Evolutionary conservation across 169 alveolate species (phyloP), one percentile per base, ranked within the genome.

Genomic region (Plasmodium berghei): DNA sequence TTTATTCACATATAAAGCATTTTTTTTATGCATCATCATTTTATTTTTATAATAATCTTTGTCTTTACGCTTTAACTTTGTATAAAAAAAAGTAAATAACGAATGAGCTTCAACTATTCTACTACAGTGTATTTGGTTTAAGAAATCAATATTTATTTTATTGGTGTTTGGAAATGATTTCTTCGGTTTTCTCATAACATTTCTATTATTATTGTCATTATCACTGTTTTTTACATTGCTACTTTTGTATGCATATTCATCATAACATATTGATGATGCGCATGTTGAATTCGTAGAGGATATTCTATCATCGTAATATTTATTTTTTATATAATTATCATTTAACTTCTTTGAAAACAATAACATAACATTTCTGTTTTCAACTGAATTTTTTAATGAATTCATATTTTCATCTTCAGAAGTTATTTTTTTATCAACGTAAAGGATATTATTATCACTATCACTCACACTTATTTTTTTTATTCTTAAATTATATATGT

Each of bases 41-140:
- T 55, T 80, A 8, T 54, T 66, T 26, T 80, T 45, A 22, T 22
- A 66, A 80, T 28, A 66, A 6, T 24, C 83, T 48, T 80, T 80
- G 55, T 80, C 72, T 67, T 80, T 80, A 10, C 54, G 28, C 56
- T 67, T 80, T 67, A 80, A 55, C 55, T 80, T 80, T 54, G 90
- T 80, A 48, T 83, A 69, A n/a, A 80, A 16, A 48, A 54, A 80
- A 22, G 90, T 80, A 80, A 80, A 80, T 28, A 80, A 34, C 9
- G 90, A 66, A 67, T 67, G 72, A 28, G 54, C 14, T 34, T 80
- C 85, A 58, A 80, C 72, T 28, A 12, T 80, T 16, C 24, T 34
- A 22, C 24, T 80, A 26, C 54, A 80, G 59, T 66, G 54, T 54
- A 80, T 14, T 24, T 67, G 61, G 18, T 67, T 80, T 12, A 64